A percentile compares a stretch with the other conserved stretches of the same genome.
phyloP scores from a whole-genome alignment of 2,329 filamentous ascomycete species.

The Rhinocladiella mackenziei region DNA sequence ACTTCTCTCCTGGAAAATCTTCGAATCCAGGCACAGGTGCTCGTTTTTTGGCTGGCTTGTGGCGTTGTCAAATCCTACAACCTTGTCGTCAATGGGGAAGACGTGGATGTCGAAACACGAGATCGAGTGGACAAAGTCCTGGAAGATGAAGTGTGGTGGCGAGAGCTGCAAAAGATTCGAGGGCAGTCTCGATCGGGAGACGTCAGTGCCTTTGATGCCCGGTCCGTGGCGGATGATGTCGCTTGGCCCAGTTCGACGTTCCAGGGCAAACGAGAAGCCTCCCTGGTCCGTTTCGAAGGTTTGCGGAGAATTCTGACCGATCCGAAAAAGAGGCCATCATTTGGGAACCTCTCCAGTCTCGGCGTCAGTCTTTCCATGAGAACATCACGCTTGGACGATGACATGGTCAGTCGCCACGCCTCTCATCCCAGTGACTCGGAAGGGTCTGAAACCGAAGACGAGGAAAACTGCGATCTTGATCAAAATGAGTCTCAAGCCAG shows the following conservation, averaged over 20 bases:
- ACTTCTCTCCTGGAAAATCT: constrained; percentile 72
- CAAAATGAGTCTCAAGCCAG: too few species aligned
- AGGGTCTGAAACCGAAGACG: constrained; percentile 34
- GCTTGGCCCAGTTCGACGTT: constrained; percentile 54
- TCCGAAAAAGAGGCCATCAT: constrained; percentile 51
- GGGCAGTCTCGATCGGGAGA: constrained; percentile 29
- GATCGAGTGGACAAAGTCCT: constrained; percentile 63
- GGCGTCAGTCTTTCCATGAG: constrained; percentile 69
- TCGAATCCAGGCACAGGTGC: constrained; percentile 72
- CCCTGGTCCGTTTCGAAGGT: constrained; percentile 52
- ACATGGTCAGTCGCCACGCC: constrained; percentile 51
- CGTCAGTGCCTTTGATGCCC: constrained; percentile 41
- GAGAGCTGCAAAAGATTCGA: constrained; percentile 59
- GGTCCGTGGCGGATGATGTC: constrained; percentile 44
- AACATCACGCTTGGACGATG: constrained; percentile 65
- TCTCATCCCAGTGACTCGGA: constrained; percentile 47
- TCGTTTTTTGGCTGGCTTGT: constrained; percentile 77
- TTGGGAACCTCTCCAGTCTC: constrained; percentile 48
- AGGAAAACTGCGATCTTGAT: constrained; percentile 8
- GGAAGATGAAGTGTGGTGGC: constrained; percentile 76
- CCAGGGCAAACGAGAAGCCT: constrained; percentile 43
- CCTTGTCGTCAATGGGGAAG: constrained; percentile 69
- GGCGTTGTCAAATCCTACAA: constrained; percentile 71
- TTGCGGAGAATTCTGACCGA: constrained; percentile 60
- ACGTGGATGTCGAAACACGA: constrained; percentile 53